Percentiles rank a stretch among this genome's conserved stretches.
Evolutionary conservation across 2,329 filamentous ascomycete species (phyloP).

Genomic region (Sclerotiophoma versabilis): DNA sequence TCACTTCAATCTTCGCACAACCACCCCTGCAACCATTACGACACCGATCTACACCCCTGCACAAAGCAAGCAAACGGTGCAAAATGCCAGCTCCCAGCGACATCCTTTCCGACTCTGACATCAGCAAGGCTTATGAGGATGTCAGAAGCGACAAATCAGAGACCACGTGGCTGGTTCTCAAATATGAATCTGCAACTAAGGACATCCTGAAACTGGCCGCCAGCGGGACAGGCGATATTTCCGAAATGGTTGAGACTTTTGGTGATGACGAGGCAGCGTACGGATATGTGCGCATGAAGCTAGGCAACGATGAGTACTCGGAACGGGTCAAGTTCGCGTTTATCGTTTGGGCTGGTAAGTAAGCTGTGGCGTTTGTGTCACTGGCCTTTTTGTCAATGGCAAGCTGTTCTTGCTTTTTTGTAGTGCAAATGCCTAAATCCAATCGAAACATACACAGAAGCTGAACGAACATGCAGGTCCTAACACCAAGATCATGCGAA

Average conservation of each 20-base stretch:
- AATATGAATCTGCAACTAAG: constrained; percentile 57
- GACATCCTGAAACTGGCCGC: constrained; percentile 63
- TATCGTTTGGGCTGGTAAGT: constrained; percentile 71
- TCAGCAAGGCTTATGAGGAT: constrained; percentile 69
- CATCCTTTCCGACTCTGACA: constrained; percentile 58
- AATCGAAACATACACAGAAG: neutral
- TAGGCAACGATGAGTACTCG: constrained; percentile 75
- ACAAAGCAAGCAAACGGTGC: neutral
- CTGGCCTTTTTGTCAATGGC: neutral
- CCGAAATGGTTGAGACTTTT: constrained; percentile 63
- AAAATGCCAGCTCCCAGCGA: constrained; percentile 41
- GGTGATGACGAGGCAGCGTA: constrained; percentile 70
- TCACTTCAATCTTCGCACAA: constrained; percentile 8
- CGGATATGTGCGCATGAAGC: constrained; percentile 65
- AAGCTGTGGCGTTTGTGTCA: neutral
- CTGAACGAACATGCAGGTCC: constrained; percentile 29
- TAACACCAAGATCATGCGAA: constrained; percentile 71
- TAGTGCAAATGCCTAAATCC: neutral
- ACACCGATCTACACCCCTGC: neutral
- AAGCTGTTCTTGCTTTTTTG: neutral
- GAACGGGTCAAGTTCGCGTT: constrained; percentile 73
- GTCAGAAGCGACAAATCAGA: constrained; percentile 71
- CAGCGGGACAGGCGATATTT: constrained; percentile 67
- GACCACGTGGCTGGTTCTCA: constrained; percentile 72
- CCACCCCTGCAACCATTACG: constrained; percentile 10